Evolutionary conservation across 176 grass and related monocot genomes (phyloP).

Genomic region (Rhipidocladum racemiflorum): DNA sequence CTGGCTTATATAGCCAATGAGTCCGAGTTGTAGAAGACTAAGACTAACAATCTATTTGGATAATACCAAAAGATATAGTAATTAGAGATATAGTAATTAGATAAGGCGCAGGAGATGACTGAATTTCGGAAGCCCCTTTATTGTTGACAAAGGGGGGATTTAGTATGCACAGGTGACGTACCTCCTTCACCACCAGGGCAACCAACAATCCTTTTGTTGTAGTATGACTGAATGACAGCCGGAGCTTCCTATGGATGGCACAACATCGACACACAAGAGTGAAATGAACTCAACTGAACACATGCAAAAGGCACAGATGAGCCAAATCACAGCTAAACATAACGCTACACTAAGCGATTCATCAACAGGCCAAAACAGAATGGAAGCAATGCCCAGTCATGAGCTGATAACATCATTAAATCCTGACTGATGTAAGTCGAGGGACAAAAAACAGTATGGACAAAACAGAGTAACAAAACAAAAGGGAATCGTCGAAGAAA

Average conservation of each 20-base stretch:
- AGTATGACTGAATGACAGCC: conserved; percentile 57
- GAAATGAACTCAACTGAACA: conserved; percentile 15
- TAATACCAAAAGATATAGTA: too few species aligned
- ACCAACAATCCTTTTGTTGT: conserved; percentile 74
- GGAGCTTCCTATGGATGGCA: conserved; percentile 57
- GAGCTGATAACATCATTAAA: background rate
- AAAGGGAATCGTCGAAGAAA: background rate
- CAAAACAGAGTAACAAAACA: background rate
- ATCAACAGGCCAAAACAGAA: background rate
- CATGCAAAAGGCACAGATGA: background rate
- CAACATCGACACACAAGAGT: background rate
- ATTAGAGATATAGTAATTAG: too few species aligned
- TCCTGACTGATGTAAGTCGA: background rate
- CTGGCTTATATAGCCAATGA: too few species aligned
- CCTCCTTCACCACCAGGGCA: conserved; percentile 67
- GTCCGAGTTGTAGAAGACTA: too few species aligned
- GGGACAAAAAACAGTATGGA: background rate
- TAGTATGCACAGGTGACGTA: conserved; percentile 9
- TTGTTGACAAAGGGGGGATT: background rate
- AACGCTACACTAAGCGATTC: background rate
- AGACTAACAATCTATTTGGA: too few species aligned
- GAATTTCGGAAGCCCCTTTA: background rate
- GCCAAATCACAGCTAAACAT: background rate
- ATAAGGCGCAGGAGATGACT: background rate
- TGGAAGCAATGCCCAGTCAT: background rate